Percentiles rank a stretch among this genome's conserved stretches.
These are phyloP conservation scores for Saccharomyces jurei DNA, from an alignment of 805 yeast species.

Conservation along the genomic window DNA sequence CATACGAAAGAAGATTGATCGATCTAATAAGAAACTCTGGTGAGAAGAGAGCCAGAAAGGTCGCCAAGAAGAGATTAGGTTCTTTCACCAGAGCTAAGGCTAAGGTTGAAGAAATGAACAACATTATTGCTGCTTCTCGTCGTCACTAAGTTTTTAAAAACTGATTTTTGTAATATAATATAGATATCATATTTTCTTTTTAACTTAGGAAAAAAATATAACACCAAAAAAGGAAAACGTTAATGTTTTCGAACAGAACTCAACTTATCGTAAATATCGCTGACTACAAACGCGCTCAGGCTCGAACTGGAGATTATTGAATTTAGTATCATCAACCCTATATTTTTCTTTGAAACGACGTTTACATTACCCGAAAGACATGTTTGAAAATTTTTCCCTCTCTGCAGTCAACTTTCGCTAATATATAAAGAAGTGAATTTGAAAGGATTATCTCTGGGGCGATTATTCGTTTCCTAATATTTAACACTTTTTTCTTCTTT, in stretches of 20 bases:
- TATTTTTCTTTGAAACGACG: neutral
- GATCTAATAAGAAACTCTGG: slow-evolving; percentile 99
- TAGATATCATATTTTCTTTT: neutral
- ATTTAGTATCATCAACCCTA: neutral
- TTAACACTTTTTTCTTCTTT: neutral
- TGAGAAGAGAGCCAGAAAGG: slow-evolving; percentile 99
- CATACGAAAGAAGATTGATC: slow-evolving; percentile 99
- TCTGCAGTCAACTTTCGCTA: neutral
- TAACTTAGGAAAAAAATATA: neutral
- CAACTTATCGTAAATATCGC: no score
- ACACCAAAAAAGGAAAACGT: neutral
- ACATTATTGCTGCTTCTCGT: slow-evolving; percentile 94
- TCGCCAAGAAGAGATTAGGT: slow-evolving; percentile 99
- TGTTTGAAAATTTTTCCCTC: neutral
- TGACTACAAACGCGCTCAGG: no score
- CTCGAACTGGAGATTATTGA: no score
- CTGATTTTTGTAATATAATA: neutral
- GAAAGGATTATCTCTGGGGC: neutral
- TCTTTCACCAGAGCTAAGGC: slow-evolving; percentile 99
- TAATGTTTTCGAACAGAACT: no score
- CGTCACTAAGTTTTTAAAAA: slow-evolving; percentile 51
- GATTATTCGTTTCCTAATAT: neutral
- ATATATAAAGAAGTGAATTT: slow-evolving; percentile 2
- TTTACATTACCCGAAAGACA: neutral
- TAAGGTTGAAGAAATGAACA: slow-evolving; percentile 98